Conservation (phyloP, 2,329 filamentous ascomycete species). For the Podosphaera xanthii region DNA sequence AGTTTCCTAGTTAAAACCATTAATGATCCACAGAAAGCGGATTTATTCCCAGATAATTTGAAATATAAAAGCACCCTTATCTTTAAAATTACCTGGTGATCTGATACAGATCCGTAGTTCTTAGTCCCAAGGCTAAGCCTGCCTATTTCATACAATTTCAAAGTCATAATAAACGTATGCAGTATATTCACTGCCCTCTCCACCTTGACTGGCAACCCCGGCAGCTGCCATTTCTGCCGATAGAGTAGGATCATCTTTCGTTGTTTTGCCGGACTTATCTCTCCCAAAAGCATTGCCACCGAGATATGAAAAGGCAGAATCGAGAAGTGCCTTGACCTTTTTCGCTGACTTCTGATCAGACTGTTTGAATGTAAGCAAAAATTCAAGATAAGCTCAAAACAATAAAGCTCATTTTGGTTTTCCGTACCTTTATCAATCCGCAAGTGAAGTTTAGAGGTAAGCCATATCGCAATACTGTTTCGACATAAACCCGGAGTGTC, state of each 20-base stretch:
- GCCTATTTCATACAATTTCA: constrained; percentile 32
- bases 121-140: background rate
- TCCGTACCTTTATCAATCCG: constrained; percentile 56
- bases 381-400: background rate
- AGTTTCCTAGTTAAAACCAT: too few relatives aligned
- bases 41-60: too few relatives aligned
- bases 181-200: constrained; percentile 66
- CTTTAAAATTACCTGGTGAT: background rate
- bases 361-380: constrained; percentile 22
- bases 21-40: too few relatives aligned
- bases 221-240: constrained; percentile 68
- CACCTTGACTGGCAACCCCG: constrained; percentile 34
- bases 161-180: constrained; percentile 96
- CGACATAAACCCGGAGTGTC: constrained; percentile 80
- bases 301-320: constrained; percentile 71
- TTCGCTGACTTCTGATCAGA: constrained; percentile 62
- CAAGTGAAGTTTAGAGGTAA: constrained; percentile 76
- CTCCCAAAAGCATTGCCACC: constrained; percentile 83
- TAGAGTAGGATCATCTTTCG: constrained; percentile 65
- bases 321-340: constrained; percentile 58
- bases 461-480: constrained; percentile 92
- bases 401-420: background rate
- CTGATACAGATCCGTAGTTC: background rate
- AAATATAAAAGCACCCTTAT: too few relatives aligned
- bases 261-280: constrained; percentile 81